These are phyloP conservation scores for Suillus paluster DNA, from an alignment of 768 basidiomycete genomes.

Conservation along the genomic window DNA sequence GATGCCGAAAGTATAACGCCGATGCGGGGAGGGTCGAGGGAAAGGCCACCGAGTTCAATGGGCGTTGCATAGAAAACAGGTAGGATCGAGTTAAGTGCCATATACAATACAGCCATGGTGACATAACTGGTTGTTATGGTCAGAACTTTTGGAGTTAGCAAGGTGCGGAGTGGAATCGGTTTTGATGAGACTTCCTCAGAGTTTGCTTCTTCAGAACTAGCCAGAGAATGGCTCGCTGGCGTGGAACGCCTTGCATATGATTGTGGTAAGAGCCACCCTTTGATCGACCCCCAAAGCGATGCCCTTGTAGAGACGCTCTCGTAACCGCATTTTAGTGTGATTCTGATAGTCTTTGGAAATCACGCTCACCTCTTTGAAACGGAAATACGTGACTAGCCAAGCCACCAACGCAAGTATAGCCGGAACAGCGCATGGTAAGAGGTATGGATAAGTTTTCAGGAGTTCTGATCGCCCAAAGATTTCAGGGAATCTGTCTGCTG, in stretches of 20 bases:
- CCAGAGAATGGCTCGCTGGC: neutral
- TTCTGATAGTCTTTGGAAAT: neutral
- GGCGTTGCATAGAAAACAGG: slow-evolving; percentile 27
- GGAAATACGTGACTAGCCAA: slow-evolving; percentile 49
- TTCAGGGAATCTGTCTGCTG: slow-evolving; percentile 61
- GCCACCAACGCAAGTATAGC: slow-evolving; percentile 56
- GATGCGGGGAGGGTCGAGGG: slow-evolving; percentile 16
- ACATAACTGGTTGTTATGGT: slow-evolving; percentile 62
- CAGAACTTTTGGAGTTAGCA: slow-evolving; percentile 54
- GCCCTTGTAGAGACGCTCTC: slow-evolving; percentile 34
- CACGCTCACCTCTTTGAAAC: slow-evolving; percentile 51
- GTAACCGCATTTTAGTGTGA: slow-evolving; percentile 9
- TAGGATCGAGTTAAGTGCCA: slow-evolving; percentile 51
- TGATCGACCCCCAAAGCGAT: neutral
- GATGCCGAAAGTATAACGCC: slow-evolving; percentile 32
- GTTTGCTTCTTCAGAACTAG: neutral
- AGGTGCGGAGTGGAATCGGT: slow-evolving; percentile 47
- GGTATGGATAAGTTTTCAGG: slow-evolving; percentile 67
- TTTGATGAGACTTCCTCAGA: slow-evolving; percentile 12
- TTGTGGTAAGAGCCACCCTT: slow-evolving; percentile 13
- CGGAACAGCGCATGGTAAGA: slow-evolving; percentile 65
- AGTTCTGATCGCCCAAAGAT: slow-evolving; percentile 56
- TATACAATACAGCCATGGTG: slow-evolving; percentile 61
- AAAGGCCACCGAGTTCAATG: slow-evolving; percentile 13
- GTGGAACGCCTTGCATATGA: neutral